Percentiles rank a stretch among this genome's conserved stretches.
Evolutionary conservation across 495 filamentous ascomycete genomes (phyloP).

Genomic region (Entonaema liquescens): DNA sequence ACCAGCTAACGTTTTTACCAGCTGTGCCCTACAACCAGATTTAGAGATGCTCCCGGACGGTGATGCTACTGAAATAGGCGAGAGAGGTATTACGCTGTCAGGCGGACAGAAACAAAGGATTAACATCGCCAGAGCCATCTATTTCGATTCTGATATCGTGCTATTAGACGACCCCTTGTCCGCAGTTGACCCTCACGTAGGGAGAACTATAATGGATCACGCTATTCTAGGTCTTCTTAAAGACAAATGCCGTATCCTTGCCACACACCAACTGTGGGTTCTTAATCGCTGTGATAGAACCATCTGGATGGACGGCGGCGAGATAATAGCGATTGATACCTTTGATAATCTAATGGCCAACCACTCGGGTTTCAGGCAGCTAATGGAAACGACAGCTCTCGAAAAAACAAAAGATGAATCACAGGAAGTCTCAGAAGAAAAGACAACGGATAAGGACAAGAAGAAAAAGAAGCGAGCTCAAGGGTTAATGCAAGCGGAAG

Average conservation of each 20-base stretch:
- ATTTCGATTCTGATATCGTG: constrained; percentile 81
- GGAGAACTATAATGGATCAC: constrained; percentile 94
- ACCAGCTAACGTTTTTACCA: constrained; percentile 45
- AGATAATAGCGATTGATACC: constrained; percentile 83
- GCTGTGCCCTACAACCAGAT: constrained; percentile 76
- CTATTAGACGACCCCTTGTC: constrained; percentile 87
- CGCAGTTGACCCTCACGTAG: constrained; percentile 87
- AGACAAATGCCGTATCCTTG: constrained; percentile 88
- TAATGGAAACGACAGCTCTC: constrained; percentile 84
- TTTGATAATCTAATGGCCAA: constrained; percentile 84
- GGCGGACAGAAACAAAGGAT: constrained; percentile 87
- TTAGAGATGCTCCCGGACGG: constrained; percentile 78
- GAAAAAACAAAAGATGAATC: constrained; percentile 69
- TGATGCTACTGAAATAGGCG: constrained; percentile 80
- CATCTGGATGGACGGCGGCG: constrained; percentile 88
- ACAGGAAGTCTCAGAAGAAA: constrained; percentile 49
- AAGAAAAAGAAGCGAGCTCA: constrained; percentile 69
- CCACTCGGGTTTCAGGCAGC: constrained; percentile 74
- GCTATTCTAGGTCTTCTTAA: constrained; percentile 90
- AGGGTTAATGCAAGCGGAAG: constrained; percentile 90
- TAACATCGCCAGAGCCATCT: constrained; percentile 86
- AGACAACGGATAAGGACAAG: constrained; percentile 61
- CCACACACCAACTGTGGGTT: constrained; percentile 95
- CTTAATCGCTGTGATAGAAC: constrained; percentile 89
- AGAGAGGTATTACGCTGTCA: constrained; percentile 81